Percentiles rank a stretch among this genome's conserved stretches.
phyloP scores from a whole-genome alignment of 495 filamentous ascomycete genomes.

The Hyaloscypha hepaticicola region DNA sequence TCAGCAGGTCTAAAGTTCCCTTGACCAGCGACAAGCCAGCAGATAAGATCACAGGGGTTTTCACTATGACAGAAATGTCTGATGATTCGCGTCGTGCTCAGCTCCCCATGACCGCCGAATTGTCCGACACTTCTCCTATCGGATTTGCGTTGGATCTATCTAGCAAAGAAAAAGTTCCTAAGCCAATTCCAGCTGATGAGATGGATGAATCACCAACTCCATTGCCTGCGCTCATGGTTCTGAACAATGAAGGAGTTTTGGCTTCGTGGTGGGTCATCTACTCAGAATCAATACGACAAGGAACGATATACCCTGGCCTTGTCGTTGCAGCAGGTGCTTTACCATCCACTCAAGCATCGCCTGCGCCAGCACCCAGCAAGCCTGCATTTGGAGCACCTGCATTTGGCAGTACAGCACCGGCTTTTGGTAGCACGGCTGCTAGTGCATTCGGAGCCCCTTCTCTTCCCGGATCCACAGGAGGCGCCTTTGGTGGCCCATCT shows the following conservation, averaged over 20 bases:
- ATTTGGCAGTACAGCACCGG: not conserved
- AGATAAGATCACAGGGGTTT: slow-evolving; percentile 60
- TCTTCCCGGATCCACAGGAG: slow-evolving; percentile 32
- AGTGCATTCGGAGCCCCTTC: slow-evolving; percentile 26
- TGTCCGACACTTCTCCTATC: slow-evolving; percentile 72
- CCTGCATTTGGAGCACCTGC: slow-evolving; percentile 33
- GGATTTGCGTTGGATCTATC: slow-evolving; percentile 83
- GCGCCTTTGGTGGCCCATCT: slow-evolving; percentile 43
- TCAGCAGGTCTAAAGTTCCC: slow-evolving; percentile 68
- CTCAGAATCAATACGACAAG: slow-evolving; percentile 74
- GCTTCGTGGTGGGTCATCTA: slow-evolving; percentile 90
- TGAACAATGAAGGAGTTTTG: slow-evolving; percentile 88
- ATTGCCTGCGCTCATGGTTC: slow-evolving; percentile 78
- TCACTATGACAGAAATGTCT: slow-evolving; percentile 67
- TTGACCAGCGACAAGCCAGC: slow-evolving; percentile 60
- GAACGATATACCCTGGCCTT: slow-evolving; percentile 70
- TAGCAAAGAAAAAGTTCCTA: slow-evolving; percentile 69
- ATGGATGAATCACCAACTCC: slow-evolving; percentile 76
- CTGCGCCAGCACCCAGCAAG: slow-evolving; percentile 31
- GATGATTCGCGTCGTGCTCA: slow-evolving; percentile 77
- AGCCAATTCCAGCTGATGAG: slow-evolving; percentile 75
- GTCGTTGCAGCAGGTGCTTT: slow-evolving; percentile 43
- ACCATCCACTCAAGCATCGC: slow-evolving; percentile 31
- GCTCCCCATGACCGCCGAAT: slow-evolving; percentile 63
- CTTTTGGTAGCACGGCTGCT: not conserved